Evolutionary conservation across 176 grass and related monocot genomes (phyloP), one percentile per base, ranked within the genome.

Genomic region (Rhynchospora pubera): DNA sequence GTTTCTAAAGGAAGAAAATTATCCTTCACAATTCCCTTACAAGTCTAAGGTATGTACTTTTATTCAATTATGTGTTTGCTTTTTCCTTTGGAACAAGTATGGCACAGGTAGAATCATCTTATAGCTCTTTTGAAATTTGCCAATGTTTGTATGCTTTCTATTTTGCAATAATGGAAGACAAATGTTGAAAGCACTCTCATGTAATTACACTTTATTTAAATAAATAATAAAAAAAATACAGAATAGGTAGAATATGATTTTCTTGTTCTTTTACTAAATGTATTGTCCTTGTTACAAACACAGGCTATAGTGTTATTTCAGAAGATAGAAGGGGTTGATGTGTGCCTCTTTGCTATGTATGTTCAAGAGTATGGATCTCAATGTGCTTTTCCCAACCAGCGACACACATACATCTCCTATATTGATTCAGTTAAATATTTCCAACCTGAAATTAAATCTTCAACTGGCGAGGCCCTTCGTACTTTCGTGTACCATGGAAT

Each of bases 291-390:
- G 30, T 61, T 76, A 30, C 19, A 52, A 76, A 53, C 55, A 51
- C 84, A 98, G 95, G 92, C 92, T 56, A 88, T 98, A 88, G 66
- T 98, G 67, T 90, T 98, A 81, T 98, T 94, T 85, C 95, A 98
- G 79, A 94, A 91, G 82, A 91, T 91, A 82, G 89, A 94, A 85
- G 92, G 95, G 73, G 79, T 88, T 34, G 92, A 98, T 87, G 92
- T 98, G 87, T 98, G 92, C 77, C 87, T 98, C n/a, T 98, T 98
- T 6, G 95, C 87, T 59, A 98, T 98, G 95, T 98, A 98, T 92
- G 92, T 98, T 39, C 95, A 98, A 89, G 95, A 97, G 83, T 94
- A 94, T 73, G 90, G 95, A 83, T 97, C 89, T 59, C 70, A 86
- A 67, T 93, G 90, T 82, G 77, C 88, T 81, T 68, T 65, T 3